Evolutionary conservation across 1,284 basidiomycete species (phyloP).

Genomic region (Ceratobasidium sp.): DNA sequence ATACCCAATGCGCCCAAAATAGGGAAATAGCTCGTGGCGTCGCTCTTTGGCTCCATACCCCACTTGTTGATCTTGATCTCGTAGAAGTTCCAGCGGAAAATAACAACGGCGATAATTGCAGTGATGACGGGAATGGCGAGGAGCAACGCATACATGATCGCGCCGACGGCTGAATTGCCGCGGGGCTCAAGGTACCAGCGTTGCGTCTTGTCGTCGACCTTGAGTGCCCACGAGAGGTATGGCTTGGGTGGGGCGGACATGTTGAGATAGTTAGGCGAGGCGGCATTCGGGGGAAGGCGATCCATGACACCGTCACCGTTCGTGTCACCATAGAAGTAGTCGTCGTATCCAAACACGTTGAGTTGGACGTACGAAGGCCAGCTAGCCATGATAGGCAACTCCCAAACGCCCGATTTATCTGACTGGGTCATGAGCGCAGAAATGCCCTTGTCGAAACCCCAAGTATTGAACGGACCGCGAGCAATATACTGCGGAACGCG

Average conservation of each 20-base stretch:
- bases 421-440: constrained; percentile 68
- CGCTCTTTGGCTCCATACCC: constrained; percentile 68
- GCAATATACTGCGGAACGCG: constrained; percentile 85
- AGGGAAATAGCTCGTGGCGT: constrained; percentile 69
- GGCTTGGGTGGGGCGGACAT: constrained; percentile 69
- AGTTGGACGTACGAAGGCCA: constrained; percentile 90
- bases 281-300: constrained; percentile 85
- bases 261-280: constrained; percentile 85
- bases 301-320: constrained; percentile 88
- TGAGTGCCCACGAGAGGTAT: constrained; percentile 83
- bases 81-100: constrained; percentile 96
- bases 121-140: constrained; percentile 83
- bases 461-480: constrained; percentile 86
- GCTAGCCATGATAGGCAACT: constrained; percentile 80
- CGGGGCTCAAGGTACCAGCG: constrained; percentile 81
- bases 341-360: constrained; percentile 86
- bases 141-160: constrained; percentile 83
- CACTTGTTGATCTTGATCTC: constrained; percentile 92
- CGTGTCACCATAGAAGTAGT: constrained; percentile 88
- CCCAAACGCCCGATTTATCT: constrained; percentile 66
- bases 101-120: constrained; percentile 75
- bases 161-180: constrained; percentile 78
- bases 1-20: constrained; percentile 59
- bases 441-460: constrained; percentile 88
- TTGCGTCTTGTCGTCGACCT: constrained; percentile 77